These are phyloP conservation scores for Psilocybe sp. DNA, from an alignment of 768 basidiomycete species.

Conservation along the genomic window DNA sequence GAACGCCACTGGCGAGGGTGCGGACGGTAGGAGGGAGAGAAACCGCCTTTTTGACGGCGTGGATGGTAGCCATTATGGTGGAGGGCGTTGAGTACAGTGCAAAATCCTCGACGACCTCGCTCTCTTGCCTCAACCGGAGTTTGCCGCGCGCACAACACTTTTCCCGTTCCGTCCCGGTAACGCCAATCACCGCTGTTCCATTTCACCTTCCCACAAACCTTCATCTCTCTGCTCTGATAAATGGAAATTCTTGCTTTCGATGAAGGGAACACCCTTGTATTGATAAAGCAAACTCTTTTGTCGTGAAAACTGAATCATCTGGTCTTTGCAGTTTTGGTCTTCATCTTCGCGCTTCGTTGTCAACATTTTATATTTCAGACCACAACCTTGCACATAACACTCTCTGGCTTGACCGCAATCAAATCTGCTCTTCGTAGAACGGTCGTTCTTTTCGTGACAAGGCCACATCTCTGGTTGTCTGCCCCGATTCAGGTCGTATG, in stretches of 20 bases:
- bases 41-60: conserved; percentile 78
- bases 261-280: no score
- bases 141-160: conserved; percentile 27
- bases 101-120: conserved; percentile 20
- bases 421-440: no score
- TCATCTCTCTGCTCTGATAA: not conserved
- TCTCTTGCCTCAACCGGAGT: conserved; percentile 25
- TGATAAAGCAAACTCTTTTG: no score
- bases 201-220: not conserved
- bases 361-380: no score
- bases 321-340: no score
- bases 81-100: conserved; percentile 18
- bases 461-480: no score
- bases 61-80: conserved; percentile 60
- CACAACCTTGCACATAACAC: no score
- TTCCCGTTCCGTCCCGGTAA: conserved; percentile 43
- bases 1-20: conserved; percentile 76
- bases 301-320: no score
- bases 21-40: conserved; percentile 81
- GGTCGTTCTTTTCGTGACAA: no score
- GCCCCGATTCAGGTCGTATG: no score
- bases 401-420: no score
- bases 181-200: conserved; percentile 8
- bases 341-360: no score
- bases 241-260: not conserved